Evolutionary conservation across 2,329 filamentous ascomycete species (phyloP).

Genomic region (Xylariaceae sp.): DNA sequence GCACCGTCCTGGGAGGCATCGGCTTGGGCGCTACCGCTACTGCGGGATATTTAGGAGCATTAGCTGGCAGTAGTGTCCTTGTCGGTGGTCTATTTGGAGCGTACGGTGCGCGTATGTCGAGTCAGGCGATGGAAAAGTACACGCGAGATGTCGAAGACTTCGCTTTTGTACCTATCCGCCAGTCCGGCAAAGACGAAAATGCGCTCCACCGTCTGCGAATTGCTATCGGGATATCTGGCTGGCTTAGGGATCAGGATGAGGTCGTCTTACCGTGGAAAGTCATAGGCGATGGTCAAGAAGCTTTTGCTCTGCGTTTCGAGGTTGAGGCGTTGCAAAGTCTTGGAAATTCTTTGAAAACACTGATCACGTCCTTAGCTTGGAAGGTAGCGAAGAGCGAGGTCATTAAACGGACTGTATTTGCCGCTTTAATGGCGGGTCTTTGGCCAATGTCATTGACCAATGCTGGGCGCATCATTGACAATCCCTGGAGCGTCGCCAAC

Average conservation of each 20-base stretch:
- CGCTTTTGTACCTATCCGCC: slow-evolving; percentile 75
- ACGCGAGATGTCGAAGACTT: slow-evolving; percentile 88
- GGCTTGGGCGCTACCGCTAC: slow-evolving; percentile 81
- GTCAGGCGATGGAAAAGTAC: slow-evolving; percentile 86
- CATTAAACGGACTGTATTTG: slow-evolving; percentile 56
- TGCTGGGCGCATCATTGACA: slow-evolving; percentile 77
- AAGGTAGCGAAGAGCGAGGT: slow-evolving; percentile 65
- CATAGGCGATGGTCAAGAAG: slow-evolving; percentile 71
- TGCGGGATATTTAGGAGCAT: slow-evolving; percentile 78
- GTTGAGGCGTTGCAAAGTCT: slow-evolving; percentile 77
- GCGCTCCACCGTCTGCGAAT: slow-evolving; percentile 74
- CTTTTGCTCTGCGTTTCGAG: slow-evolving; percentile 86
- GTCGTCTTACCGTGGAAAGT: slow-evolving; percentile 78
- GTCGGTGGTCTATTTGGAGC: slow-evolving; percentile 88
- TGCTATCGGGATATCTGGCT: slow-evolving; percentile 82
- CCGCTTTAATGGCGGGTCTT: slow-evolving; percentile 61
- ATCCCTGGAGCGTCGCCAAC: slow-evolving; percentile 80
- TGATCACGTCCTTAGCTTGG: slow-evolving; percentile 87
- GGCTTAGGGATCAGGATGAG: slow-evolving; percentile 75
- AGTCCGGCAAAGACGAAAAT: slow-evolving; percentile 50
- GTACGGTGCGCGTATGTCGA: slow-evolving; percentile 81
- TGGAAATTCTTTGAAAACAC: slow-evolving; percentile 76
- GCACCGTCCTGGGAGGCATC: slow-evolving; percentile 76
- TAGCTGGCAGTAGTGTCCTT: slow-evolving; percentile 79
- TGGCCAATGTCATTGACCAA: slow-evolving; percentile 71